phyloP scores from a whole-genome alignment of 371 early-diverging fungal species.

The Rhizopus arrhizus region DNA sequence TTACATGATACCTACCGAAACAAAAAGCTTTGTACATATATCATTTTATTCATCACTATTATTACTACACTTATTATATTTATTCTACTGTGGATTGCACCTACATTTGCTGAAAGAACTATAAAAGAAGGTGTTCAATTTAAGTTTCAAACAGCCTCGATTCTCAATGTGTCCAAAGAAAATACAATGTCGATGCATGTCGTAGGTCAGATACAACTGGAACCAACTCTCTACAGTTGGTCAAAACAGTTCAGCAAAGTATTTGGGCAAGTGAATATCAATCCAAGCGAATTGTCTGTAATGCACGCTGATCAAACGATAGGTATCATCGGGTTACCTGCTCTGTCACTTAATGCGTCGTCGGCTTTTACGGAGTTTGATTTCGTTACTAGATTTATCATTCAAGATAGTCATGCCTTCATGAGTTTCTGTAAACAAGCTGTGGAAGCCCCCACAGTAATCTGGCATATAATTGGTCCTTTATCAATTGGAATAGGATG shows the following conservation, averaged over 20 bases:
- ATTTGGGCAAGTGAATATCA: slow-evolving; percentile 37
- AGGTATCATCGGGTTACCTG: slow-evolving; percentile 43
- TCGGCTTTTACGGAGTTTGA: slow-evolving; percentile 36
- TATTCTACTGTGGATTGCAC: slow-evolving; percentile 38
- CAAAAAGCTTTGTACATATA: slow-evolving; percentile 25
- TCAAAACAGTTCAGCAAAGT: slow-evolving; percentile 24
- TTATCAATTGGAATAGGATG: slow-evolving; percentile 35
- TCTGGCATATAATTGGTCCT: slow-evolving; percentile 43
- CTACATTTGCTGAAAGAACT: slow-evolving; percentile 50
- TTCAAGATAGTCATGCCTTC: slow-evolving; percentile 38
- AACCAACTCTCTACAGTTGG: slow-evolving; percentile 26
- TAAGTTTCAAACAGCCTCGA: slow-evolving; percentile 38
- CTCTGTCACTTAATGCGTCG: slow-evolving; percentile 22
- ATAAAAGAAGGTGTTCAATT: slow-evolving; percentile 37
- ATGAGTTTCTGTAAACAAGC: slow-evolving; percentile 48
- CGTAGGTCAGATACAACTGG: slow-evolving; percentile 34
- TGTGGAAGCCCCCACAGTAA: slow-evolving; percentile 32
- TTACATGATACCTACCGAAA: neutral
- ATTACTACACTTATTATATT: slow-evolving; percentile 9
- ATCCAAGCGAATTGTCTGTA: slow-evolving; percentile 22
- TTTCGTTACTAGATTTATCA: slow-evolving; percentile 43
- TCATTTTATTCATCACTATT: slow-evolving; percentile 11
- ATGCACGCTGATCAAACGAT: slow-evolving; percentile 24
- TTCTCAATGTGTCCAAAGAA: slow-evolving; percentile 36
- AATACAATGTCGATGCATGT: slow-evolving; percentile 46